A percentile compares a stretch with the other conserved stretches of the same genome.
Conservation (phyloP, 2,329 filamentous ascomycete genomes). For the Aspergillus uvarum region DNA sequence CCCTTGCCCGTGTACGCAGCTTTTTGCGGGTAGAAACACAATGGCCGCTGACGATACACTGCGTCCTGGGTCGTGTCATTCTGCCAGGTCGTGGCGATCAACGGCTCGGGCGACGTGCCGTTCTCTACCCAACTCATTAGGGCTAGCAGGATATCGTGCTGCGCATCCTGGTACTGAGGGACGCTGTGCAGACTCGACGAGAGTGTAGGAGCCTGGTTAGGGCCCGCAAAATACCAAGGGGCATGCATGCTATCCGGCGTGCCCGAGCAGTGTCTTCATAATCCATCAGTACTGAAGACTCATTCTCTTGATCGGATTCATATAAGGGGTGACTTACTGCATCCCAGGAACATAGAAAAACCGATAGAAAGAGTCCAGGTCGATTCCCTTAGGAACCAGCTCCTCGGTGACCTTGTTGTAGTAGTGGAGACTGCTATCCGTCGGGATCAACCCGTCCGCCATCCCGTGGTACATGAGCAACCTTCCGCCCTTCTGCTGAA, state of each 20-base stretch:
- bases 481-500: conserved; percentile 13
- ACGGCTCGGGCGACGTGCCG: not conserved
- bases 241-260: not conserved
- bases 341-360: conserved; percentile 19
- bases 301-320: too few species aligned
- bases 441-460: conserved; percentile 10
- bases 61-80: not conserved
- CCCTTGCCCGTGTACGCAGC: not conserved
- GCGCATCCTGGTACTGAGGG: not conserved
- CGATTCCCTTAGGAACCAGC: not conserved
- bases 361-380: conserved; percentile 18
- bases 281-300: too few species aligned
- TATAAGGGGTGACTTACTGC: conserved; percentile 1
- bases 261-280: not conserved
- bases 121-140: conserved; percentile 1
- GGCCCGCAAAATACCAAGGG: conserved; percentile 3
- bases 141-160: not conserved
- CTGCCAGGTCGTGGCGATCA: not conserved
- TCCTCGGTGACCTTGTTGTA: conserved; percentile 6
- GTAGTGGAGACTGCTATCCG: conserved; percentile 17
- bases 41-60: not conserved
- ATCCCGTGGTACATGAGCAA: conserved; percentile 20
- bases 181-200: not conserved
- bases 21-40: not conserved
- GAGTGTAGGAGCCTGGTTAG: not conserved